Conservation (phyloP, 768 basidiomycete species). For the Austroboletus festivus region DNA sequence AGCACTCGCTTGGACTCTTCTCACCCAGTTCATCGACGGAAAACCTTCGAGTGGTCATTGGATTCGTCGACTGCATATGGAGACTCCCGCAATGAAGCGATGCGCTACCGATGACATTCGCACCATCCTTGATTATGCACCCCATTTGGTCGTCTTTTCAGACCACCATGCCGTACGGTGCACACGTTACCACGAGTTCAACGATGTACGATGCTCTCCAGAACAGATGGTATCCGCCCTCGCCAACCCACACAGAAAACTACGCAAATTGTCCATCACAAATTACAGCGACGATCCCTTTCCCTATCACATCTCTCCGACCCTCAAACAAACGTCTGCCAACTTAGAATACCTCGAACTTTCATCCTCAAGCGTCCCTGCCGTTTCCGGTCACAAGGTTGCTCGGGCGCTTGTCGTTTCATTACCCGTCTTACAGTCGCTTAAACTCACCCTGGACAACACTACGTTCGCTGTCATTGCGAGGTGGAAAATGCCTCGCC, state of each 20-base stretch:
- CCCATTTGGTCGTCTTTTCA: constrained; percentile 55
- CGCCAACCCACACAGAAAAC: constrained; percentile 47
- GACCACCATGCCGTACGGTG: constrained; percentile 66
- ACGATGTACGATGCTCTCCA: constrained; percentile 46
- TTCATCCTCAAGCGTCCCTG: constrained; percentile 50
- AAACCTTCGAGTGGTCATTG: constrained; percentile 41
- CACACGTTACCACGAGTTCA: constrained; percentile 43
- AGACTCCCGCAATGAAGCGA: constrained; percentile 59
- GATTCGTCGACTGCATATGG: constrained; percentile 67
- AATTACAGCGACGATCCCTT: constrained; percentile 65
- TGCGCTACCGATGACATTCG: constrained; percentile 65
- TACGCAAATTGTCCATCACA: constrained; percentile 66
- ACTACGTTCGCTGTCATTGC: constrained; percentile 66
- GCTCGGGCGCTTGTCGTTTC: constrained; percentile 27
- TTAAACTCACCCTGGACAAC: constrained; percentile 71
- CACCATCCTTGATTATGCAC: constrained; percentile 65
- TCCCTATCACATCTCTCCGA: constrained; percentile 53
- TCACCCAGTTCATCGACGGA: constrained; percentile 40
- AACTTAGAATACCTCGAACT: constrained; percentile 69
- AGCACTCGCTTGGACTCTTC: constrained; percentile 41
- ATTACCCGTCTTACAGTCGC: constrained; percentile 62
- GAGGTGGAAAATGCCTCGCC: constrained; percentile 60
- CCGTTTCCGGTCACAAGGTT: constrained; percentile 31
- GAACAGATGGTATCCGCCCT: constrained; percentile 59
- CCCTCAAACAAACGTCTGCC: constrained; percentile 48